Percentiles rank a stretch among this genome's conserved stretches.
Conservation (phyloP, 176 grass and related monocot genomes). For the Ensete ventricosum region DNA sequence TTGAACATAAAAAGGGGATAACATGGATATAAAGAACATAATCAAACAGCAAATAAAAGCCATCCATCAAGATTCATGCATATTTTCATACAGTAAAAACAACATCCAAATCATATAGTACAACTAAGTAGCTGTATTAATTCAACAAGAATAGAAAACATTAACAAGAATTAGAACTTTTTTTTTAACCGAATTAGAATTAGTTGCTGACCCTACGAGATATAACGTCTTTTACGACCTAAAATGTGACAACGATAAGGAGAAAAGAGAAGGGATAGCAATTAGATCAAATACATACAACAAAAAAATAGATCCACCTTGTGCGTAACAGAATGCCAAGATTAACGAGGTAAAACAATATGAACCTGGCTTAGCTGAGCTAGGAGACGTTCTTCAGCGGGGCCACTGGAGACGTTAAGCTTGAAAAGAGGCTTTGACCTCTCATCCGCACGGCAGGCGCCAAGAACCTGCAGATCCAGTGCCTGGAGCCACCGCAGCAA, state of each 20-base stretch:
- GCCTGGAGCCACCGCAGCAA: slow-evolving; percentile 23
- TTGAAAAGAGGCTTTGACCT: slow-evolving; percentile 45
- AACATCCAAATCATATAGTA: background rate
- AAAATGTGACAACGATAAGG: background rate
- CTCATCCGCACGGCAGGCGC: slow-evolving; percentile 87
- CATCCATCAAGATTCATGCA: background rate
- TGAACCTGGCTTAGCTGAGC: slow-evolving; percentile 66
- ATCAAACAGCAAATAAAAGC: background rate
- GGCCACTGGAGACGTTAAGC: slow-evolving; percentile 45
- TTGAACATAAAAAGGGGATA: background rate
- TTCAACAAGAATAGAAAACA: background rate
- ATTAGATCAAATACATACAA: background rate
- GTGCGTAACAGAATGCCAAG: background rate
- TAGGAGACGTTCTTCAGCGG: slow-evolving; percentile 60
- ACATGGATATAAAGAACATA: background rate
- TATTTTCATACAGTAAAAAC: background rate
- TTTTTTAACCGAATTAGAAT: no score
- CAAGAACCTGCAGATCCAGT: slow-evolving; percentile 57
- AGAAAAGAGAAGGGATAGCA: background rate
- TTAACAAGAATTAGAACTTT: no score
- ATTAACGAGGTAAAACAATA: background rate
- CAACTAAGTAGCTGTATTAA: background rate
- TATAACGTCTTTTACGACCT: background rate
- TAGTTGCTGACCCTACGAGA: no score
- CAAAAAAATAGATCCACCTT: background rate